Conservation (phyloP, 495 filamentous ascomycete species). For the Daldinia bambusicola region DNA sequence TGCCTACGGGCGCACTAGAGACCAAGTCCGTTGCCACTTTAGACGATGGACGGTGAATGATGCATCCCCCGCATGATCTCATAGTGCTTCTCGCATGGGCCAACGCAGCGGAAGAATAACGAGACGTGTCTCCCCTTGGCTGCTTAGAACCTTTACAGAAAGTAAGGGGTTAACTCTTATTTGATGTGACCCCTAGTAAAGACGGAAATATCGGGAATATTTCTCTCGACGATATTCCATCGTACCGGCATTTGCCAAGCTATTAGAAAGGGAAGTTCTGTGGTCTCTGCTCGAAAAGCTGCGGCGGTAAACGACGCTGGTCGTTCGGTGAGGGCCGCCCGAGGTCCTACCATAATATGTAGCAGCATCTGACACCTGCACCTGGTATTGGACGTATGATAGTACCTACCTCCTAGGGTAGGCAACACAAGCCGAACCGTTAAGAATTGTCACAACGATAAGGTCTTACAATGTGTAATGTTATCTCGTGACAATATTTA, state of each 20-base stretch:
- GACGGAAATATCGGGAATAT: conserved; percentile 4
- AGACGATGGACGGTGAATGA: conserved; percentile 33
- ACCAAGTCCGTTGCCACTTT: conserved; percentile 33
- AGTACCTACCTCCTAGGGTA: background rate
- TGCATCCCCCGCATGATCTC: conserved; percentile 41
- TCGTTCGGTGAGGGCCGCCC: conserved; percentile 2
- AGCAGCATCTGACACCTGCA: conserved; percentile 11
- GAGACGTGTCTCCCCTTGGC: background rate
- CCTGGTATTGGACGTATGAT: conserved; percentile 14
- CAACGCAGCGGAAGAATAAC: conserved; percentile 12
- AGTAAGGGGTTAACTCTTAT: conserved; percentile 16
- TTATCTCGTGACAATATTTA: conserved; percentile 30
- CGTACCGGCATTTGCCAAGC: conserved; percentile 1
- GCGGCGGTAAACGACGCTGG: conserved; percentile 20
- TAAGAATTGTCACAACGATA: conserved; percentile 29
- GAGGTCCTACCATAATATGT: conserved; percentile 3
- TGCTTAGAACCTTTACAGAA: conserved; percentile 10
- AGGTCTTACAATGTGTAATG: conserved; percentile 31
- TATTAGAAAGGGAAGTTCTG: conserved; percentile 1
- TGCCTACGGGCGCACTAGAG: conserved; percentile 7
- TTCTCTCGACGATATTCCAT: background rate
- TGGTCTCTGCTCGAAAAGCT: conserved; percentile 11
- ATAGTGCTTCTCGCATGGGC: conserved; percentile 27
- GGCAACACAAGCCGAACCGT: conserved; percentile 6
- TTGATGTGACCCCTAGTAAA: conserved; percentile 16